Base-by-base conservation (phyloP, 2,329 filamentous ascomycete genomes). In the Leptosphaerulina australis region DNA sequence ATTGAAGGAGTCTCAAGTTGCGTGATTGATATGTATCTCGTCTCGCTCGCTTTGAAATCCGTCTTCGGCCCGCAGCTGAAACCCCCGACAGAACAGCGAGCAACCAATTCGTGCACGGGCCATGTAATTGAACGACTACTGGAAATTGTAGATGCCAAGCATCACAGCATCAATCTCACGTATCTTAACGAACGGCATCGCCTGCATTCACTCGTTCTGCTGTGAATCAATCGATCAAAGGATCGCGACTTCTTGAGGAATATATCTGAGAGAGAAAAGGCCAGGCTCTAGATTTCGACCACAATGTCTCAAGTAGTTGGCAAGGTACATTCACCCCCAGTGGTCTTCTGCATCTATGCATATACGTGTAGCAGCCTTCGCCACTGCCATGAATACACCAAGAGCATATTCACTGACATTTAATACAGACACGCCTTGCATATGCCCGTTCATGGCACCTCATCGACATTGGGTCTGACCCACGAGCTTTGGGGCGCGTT, bases 361-460 rank as follows among this genome's bases (percentile, higher is more conserved):
- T 18, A 39, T 11, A 6, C 15, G 20, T 35, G 53, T 28, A 22
- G 36, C 29, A 6, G 17, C 31, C 35, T 22, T 37, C 22, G 20
- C 8, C 22, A 17, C 29, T 25, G 10, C 17, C 17, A 39, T 31
- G n/a, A 6, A 30, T 7, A 40, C 4, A 3, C 7, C 9, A 12
- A 10, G 7, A 11, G 30, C 12, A 18, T n/a, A 17, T 33, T 31
- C 44, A 26, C 35, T 53, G 15, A 53, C 12, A 9, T 11, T 30
- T 5, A 36, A 43, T 35, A 33, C 64, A 97, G 92, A 97, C 94
- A 55, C 90, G 90, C 71, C 88, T 99, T 59, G 93, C 94, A 78
- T 99, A 97, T 82, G 92, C 92, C 35, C 88, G 95, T 67, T 86
- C 88, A 79, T 99, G 95, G 94, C 94, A 99, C 77, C 86, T 89